These are phyloP conservation scores for Salix viminalis DNA, from an alignment of 345 rosid genomes.

Conservation along the genomic window DNA sequence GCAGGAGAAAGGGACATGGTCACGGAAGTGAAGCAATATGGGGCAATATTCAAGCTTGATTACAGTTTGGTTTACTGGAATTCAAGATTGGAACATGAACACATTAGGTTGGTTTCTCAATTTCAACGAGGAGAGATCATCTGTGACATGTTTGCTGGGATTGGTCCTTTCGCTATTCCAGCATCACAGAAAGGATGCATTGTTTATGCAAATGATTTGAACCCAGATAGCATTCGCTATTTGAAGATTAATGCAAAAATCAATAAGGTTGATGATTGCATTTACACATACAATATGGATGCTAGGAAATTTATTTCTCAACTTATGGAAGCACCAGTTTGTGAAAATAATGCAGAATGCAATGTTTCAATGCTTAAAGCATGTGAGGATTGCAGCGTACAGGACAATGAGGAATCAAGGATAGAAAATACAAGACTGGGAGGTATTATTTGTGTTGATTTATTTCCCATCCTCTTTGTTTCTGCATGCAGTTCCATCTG, in stretches of 20 bases:
- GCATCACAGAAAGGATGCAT: slow-evolving; percentile 89
- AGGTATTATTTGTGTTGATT: slow-evolving; percentile 38
- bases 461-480: not conserved
- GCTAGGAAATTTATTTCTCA: slow-evolving; percentile 72
- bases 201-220: slow-evolving; percentile 85
- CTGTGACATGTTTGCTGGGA: slow-evolving; percentile 96
- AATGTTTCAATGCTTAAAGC: slow-evolving; percentile 29
- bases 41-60: slow-evolving; percentile 87
- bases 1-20: slow-evolving; percentile 80
- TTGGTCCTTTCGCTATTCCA: slow-evolving; percentile 95
- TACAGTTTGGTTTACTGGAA: slow-evolving; percentile 89
- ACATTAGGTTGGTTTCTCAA: slow-evolving; percentile 65
- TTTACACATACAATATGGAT: slow-evolving; percentile 75
- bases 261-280: slow-evolving; percentile 68
- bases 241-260: slow-evolving; percentile 77
- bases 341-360: slow-evolving; percentile 31
- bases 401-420: slow-evolving; percentile 14
- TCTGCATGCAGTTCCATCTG: slow-evolving; percentile 2
- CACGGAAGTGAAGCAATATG: slow-evolving; percentile 90
- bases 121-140: slow-evolving; percentile 75
- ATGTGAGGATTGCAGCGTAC: slow-evolving; percentile 18
- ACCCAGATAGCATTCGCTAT: slow-evolving; percentile 72
- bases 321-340: slow-evolving; percentile 47
- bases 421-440: slow-evolving; percentile 9
- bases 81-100: slow-evolving; percentile 94